These are phyloP conservation scores for Lasiosphaeriaceae sp. DNA, from an alignment of 495 filamentous ascomycete species.

Conservation along the genomic window DNA sequence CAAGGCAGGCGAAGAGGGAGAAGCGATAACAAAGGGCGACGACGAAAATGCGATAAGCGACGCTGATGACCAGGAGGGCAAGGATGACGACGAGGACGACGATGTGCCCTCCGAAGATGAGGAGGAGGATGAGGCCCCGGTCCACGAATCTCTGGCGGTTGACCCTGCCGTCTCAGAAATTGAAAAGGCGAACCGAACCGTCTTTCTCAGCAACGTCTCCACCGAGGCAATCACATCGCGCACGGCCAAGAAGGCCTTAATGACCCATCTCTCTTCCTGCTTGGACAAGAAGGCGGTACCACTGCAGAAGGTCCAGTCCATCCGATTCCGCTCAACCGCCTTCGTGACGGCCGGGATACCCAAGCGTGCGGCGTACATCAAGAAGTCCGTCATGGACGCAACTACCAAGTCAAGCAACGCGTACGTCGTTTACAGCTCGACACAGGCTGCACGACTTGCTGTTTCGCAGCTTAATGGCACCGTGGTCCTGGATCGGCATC, in stretches of 20 bases:
- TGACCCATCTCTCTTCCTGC: conserved; percentile 58
- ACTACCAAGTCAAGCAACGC: conserved; percentile 94
- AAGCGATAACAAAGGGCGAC: conserved; percentile 14
- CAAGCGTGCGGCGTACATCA: conserved; percentile 84
- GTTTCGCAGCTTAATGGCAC: conserved; percentile 76
- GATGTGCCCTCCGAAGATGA: too few species aligned
- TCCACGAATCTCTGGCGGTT: conserved; percentile 49
- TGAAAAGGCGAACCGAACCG: conserved; percentile 82
- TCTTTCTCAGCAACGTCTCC: conserved; percentile 92
- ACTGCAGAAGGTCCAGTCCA: conserved; percentile 72
- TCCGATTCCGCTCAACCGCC: conserved; percentile 90
- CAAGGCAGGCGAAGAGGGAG: conserved; percentile 31
- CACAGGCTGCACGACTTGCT: conserved; percentile 70
- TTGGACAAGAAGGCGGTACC: conserved; percentile 41
- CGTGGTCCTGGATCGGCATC: conserved; percentile 78
- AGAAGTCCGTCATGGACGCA: conserved; percentile 73
- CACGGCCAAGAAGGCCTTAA: conserved; percentile 67
- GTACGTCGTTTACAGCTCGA: conserved; percentile 80
- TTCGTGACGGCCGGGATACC: conserved; percentile 73
- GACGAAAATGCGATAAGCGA: conserved; percentile 10
- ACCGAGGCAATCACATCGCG: conserved; percentile 77
- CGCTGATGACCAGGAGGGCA: conserved; percentile 20
- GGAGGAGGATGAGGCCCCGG: conserved; percentile 15
- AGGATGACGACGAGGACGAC: conserved; percentile 17
- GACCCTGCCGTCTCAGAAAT: conserved; percentile 53